These are phyloP conservation scores for Calonectria hawksworthii DNA, from an alignment of 2,329 filamentous ascomycete species.

Conservation along the genomic window DNA sequence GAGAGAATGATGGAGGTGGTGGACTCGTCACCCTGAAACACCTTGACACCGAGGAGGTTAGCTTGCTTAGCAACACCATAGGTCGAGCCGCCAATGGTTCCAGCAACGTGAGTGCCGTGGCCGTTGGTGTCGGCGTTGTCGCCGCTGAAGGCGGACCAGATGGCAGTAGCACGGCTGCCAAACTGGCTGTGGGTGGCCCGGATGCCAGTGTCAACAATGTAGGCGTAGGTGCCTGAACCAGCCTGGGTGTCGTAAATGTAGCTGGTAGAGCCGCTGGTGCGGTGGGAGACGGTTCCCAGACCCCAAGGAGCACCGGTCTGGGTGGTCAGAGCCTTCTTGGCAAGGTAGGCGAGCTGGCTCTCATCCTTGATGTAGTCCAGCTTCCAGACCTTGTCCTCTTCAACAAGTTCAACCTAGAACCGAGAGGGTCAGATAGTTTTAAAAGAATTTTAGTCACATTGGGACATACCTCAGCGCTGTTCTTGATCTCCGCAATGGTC, in stretches of 20 bases:
- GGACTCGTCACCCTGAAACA: constrained; percentile 51
- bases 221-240: constrained; percentile 65
- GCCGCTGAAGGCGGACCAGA: constrained; percentile 44
- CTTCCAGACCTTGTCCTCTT: constrained; percentile 48
- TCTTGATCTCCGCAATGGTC: constrained; percentile 57
- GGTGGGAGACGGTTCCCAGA: constrained; percentile 51
- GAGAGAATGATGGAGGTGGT: constrained; percentile 49
- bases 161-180: constrained; percentile 61
- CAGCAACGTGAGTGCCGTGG: constrained; percentile 59
- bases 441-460: accelerated
- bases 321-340: constrained; percentile 47
- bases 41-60: constrained; percentile 61
- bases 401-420: constrained; percentile 46
- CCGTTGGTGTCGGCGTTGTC: constrained; percentile 51
- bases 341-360: constrained; percentile 20
- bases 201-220: constrained; percentile 75
- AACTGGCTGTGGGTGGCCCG: constrained; percentile 66
- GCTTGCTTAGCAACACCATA: constrained; percentile 61
- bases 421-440: constrained; percentile 4
- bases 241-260: constrained; percentile 67
- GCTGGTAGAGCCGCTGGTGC: constrained; percentile 39
- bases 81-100: constrained; percentile 52
- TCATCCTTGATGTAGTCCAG: constrained; percentile 41
- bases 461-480: constrained; percentile 56
- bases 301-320: constrained; percentile 51